Evolutionary conservation across 805 yeast genomes (phyloP).

Genomic region (Sporopachydermia lactativora): DNA sequence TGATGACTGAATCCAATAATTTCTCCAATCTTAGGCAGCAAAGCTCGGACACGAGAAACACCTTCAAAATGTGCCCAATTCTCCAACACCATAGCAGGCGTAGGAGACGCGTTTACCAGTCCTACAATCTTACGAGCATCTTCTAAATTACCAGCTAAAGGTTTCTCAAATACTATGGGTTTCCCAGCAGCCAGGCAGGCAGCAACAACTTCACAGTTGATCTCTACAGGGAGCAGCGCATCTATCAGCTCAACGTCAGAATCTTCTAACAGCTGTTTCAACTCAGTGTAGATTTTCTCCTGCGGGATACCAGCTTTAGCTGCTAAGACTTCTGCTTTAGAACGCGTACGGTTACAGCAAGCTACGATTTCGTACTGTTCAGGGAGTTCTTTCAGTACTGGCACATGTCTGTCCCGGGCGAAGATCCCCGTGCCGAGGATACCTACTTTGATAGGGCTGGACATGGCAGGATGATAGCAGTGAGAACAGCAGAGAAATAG

Average conservation of each 20-base stretch:
- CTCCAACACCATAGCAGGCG: constrained; percentile 70
- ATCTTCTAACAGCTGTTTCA: constrained; percentile 56
- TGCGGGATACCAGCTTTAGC: constrained; percentile 36
- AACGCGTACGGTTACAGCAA: constrained; percentile 69
- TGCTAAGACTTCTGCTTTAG: constrained; percentile 78
- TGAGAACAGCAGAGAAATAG: too few species aligned
- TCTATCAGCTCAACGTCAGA: constrained; percentile 65
- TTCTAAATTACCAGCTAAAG: constrained; percentile 72
- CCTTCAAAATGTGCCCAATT: constrained; percentile 70
- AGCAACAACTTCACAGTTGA: constrained; percentile 52
- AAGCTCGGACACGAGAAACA: constrained; percentile 37
- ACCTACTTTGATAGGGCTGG: constrained; percentile 35
- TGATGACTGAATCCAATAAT: constrained; percentile 22
- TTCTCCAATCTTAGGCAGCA: constrained; percentile 60
- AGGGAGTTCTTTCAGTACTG: constrained; percentile 36
- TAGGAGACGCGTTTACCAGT: constrained; percentile 41
- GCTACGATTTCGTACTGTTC: constrained; percentile 44
- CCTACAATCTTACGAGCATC: constrained; percentile 75
- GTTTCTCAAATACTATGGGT: constrained; percentile 79
- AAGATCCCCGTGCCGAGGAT: constrained; percentile 79
- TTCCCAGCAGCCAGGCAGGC: constrained; percentile 61
- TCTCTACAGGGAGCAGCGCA: constrained; percentile 81
- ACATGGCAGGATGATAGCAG: too few species aligned
- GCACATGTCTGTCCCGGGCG: constrained; percentile 75
- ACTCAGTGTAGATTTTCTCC: constrained; percentile 38